Evolutionary conservation across 176 grass and related monocot genomes (phyloP).

Genomic region (Dendrocalamus sinicus): DNA sequence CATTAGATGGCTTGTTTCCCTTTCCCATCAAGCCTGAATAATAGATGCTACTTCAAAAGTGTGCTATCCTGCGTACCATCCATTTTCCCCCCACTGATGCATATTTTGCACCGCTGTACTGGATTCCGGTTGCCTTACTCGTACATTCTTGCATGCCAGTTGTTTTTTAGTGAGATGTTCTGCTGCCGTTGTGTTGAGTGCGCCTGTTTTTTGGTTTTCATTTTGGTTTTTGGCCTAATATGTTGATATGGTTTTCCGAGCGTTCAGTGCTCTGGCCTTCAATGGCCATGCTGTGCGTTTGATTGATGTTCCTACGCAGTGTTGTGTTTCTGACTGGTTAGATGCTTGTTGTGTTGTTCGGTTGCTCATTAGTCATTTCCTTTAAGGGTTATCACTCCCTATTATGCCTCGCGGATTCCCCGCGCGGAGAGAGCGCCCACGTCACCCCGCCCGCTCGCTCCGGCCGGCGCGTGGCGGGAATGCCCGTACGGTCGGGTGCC

Average conservation of each 20-base stretch:
- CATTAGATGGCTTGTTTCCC: constrained; percentile 63
- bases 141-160: neutral
- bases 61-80: neutral
- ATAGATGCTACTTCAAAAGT: constrained; percentile 29
- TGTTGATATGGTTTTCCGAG: neutral
- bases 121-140: neutral
- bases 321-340: neutral
- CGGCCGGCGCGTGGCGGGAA: no score
- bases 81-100: neutral
- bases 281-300: neutral
- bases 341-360: neutral
- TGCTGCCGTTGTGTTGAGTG: neutral
- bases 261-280: neutral
- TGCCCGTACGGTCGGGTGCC: no score
- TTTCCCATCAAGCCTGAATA: constrained; percentile 51
- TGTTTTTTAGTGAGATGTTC: neutral
- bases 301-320: neutral
- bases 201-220: neutral
- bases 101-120: neutral
- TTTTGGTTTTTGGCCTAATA: neutral
- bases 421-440: no score
- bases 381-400: no score
- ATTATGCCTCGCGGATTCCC: no score
- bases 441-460: no score
- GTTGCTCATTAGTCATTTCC: neutral